These are phyloP conservation scores for Xylariaceae sp. DNA, from an alignment of 2,329 filamentous ascomycete species.

Conservation along the genomic window DNA sequence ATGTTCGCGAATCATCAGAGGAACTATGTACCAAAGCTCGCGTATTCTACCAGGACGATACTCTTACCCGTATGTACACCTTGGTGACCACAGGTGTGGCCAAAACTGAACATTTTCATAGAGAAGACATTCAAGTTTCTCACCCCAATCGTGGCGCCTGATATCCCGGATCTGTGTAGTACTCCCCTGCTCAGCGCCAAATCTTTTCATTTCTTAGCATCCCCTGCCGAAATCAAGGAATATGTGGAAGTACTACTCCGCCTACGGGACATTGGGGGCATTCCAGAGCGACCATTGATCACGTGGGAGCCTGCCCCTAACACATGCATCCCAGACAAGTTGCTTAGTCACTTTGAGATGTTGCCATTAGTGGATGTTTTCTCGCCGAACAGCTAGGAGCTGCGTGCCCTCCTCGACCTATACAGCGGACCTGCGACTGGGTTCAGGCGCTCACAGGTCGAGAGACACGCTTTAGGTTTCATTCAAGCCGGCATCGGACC, in stretches of 20 bases:
- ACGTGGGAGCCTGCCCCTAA: constrained; percentile 4
- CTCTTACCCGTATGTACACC: no score
- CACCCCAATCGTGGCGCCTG: no score
- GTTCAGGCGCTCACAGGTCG: neutral
- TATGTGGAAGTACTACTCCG: neutral
- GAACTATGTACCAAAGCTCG: no score
- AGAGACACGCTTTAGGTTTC: neutral
- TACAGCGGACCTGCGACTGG: no score
- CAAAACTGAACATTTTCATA: no score
- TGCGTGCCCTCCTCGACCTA: no score
- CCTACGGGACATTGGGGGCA: neutral
- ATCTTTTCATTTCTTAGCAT: neutral
- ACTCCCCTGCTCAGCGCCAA: neutral
- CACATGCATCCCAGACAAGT: neutral
- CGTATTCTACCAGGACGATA: no score
- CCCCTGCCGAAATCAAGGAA: neutral
- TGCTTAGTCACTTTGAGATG: fast-evolving
- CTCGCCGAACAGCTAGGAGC: constrained; percentile 2
- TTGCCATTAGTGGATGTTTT: neutral
- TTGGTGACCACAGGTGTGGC: no score
- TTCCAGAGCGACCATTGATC: neutral
- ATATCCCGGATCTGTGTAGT: neutral
- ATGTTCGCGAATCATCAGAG: no score
- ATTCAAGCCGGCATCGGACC: neutral
- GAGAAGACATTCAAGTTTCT: neutral